Conservation (phyloP, 2,329 filamentous ascomycete species). For the Exophiala sp. region DNA sequence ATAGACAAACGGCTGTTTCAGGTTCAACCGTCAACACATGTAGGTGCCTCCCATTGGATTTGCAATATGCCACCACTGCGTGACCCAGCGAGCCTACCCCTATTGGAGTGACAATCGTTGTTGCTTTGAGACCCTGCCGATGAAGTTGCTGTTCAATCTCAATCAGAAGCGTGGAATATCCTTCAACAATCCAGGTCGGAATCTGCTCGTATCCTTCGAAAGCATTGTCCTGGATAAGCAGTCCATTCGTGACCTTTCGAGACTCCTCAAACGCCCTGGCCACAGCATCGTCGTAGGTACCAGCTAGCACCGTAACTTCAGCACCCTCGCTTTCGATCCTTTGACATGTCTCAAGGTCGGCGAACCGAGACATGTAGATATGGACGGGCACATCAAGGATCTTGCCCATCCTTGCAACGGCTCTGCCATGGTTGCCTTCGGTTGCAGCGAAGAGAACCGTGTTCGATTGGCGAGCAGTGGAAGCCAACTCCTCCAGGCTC, state of each 20-base stretch:
- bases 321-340: slow-evolving; percentile 60
- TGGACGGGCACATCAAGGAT: slow-evolving; percentile 51
- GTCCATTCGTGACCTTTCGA: slow-evolving; percentile 32
- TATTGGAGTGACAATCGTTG: slow-evolving; percentile 57
- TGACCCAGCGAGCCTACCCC: slow-evolving; percentile 70
- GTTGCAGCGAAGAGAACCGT: slow-evolving; percentile 58
- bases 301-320: slow-evolving; percentile 43
- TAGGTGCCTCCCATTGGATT: slow-evolving; percentile 36
- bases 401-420: slow-evolving; percentile 62
- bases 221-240: slow-evolving; percentile 62
- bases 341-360: slow-evolving; percentile 45
- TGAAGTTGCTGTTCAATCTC: slow-evolving; percentile 61
- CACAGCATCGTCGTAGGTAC: slow-evolving; percentile 60
- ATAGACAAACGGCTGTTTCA: slow-evolving; percentile 54
- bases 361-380: slow-evolving; percentile 58
- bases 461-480: slow-evolving; percentile 29
- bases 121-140: slow-evolving; percentile 37
- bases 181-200: slow-evolving; percentile 69
- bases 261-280: slow-evolving; percentile 41
- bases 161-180: slow-evolving; percentile 65
- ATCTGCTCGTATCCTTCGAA: slow-evolving; percentile 62
- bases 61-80: slow-evolving; percentile 61
- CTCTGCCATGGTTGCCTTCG: slow-evolving; percentile 71
- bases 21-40: slow-evolving; percentile 64
- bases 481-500: slow-evolving; percentile 42